These are phyloP conservation scores for Ambrosia hybrid DNA, from an alignment of 140 eudicot genomes.

Conservation along the genomic window DNA sequence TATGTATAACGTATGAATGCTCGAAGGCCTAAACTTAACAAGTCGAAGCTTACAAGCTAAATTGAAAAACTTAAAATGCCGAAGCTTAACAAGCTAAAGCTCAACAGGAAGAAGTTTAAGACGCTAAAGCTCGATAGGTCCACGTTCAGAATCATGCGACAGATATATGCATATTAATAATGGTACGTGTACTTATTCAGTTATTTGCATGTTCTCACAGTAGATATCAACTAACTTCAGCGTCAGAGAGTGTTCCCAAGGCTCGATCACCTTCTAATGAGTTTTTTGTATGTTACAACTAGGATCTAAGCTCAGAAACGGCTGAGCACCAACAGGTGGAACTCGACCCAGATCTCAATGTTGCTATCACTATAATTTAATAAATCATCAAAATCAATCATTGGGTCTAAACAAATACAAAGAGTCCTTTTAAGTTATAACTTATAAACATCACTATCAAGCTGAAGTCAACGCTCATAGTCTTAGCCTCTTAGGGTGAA, in stretches of 20 bases:
- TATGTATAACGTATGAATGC: no score
- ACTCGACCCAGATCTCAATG: neutral
- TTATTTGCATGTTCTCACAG: neutral
- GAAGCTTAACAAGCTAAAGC: no score
- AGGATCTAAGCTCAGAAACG: no score
- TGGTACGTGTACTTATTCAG: neutral
- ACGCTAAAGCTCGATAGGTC: no score
- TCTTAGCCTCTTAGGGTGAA: neutral
- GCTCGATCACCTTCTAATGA: neutral
- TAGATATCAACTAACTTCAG: neutral
- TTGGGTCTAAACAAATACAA: neutral
- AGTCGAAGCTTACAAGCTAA: no score
- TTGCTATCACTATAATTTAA: neutral
- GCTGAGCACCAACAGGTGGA: no score
- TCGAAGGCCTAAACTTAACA: no score
- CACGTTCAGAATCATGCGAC: no score
- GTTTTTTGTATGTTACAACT: neutral
- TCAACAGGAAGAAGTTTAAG: no score
- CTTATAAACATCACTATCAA: conserved; percentile 15
- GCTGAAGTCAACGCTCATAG: neutral
- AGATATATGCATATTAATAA: no score
- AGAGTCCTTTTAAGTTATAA: neutral
- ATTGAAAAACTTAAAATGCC: no score
- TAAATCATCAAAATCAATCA: neutral
- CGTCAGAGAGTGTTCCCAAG: neutral